A percentile compares a stretch with the other conserved stretches of the same genome.
phyloP scores from a whole-genome alignment of 129 eudicot genomes.

The Pulicaria dysenterica region DNA sequence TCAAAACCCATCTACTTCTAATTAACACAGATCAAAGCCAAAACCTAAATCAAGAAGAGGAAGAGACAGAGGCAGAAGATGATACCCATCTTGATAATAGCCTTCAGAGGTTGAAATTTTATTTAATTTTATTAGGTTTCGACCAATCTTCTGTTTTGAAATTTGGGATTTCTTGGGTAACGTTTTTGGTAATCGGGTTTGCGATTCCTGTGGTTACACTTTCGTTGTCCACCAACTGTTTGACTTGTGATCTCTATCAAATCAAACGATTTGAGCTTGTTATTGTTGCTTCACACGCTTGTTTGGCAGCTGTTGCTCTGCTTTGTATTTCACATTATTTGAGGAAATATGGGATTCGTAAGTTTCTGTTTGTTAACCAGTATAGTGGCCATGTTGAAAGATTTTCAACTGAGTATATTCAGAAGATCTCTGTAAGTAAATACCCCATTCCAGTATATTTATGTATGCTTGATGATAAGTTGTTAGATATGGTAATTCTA shows the following conservation, averaged over 20 bases:
- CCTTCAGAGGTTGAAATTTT: constrained; percentile 48
- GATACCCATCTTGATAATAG: constrained; percentile 50
- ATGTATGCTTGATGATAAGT: background rate
- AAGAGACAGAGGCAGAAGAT: constrained; percentile 13
- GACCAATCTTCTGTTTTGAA: constrained; percentile 47
- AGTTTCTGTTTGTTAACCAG: constrained; percentile 75
- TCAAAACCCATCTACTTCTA: constrained; percentile 32
- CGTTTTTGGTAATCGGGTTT: constrained; percentile 56
- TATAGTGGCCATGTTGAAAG: constrained; percentile 62
- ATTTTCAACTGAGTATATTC: constrained; percentile 53
- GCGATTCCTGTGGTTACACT: constrained; percentile 49
- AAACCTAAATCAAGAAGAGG: constrained; percentile 20
- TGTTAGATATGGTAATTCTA: background rate
- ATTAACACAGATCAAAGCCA: constrained; percentile 17
- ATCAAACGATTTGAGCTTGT: constrained; percentile 56
- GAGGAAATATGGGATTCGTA: constrained; percentile 70
- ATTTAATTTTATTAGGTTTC: constrained; percentile 50
- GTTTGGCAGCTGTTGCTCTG: constrained; percentile 66
- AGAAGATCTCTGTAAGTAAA: constrained; percentile 59
- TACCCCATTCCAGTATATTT: background rate
- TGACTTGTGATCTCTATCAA: constrained; percentile 52
- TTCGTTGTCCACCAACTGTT: constrained; percentile 44
- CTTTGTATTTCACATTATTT: constrained; percentile 68
- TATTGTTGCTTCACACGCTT: constrained; percentile 64
- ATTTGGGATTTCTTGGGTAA: constrained; percentile 51